phyloP scores from a whole-genome alignment of 1,284 basidiomycete genomes.

The Stereum hirsutum region DNA sequence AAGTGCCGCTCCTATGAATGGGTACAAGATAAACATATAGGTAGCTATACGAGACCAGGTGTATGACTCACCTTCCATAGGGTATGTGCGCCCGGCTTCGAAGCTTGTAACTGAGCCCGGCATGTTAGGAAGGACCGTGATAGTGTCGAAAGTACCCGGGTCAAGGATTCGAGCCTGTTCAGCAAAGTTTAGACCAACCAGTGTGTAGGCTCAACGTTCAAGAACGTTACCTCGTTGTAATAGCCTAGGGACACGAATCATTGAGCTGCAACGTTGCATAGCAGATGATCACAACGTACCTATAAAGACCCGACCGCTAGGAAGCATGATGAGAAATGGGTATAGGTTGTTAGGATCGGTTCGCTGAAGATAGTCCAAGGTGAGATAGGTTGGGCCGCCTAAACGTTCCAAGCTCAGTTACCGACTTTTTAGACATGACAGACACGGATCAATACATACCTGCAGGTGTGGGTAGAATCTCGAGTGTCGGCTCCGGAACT shows the following conservation, averaged over 20 bases:
- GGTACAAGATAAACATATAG: constrained; percentile 18
- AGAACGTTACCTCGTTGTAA: too few relatives aligned
- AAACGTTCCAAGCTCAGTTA: too few relatives aligned
- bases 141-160: constrained; percentile 51
- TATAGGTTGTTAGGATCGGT: constrained; percentile 73
- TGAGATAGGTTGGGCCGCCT: constrained; percentile 31
- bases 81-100: constrained; percentile 61
- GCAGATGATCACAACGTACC: constrained; percentile 27
- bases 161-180: constrained; percentile 69
- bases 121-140: constrained; percentile 54
- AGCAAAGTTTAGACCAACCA: too few relatives aligned
- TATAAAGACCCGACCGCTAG: constrained; percentile 55
- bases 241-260: constrained; percentile 34
- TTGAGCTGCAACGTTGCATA: not conserved
- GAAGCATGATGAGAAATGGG: constrained; percentile 65
- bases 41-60: not conserved
- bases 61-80: not conserved
- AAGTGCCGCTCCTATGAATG: constrained; percentile 62
- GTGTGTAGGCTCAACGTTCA: too few relatives aligned
- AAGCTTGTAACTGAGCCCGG: constrained; percentile 72
- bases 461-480: constrained; percentile 39
- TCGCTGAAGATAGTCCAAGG: constrained; percentile 38
- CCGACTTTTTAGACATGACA: too few relatives aligned
- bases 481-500: constrained; percentile 51
- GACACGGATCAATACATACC: too few relatives aligned